A percentile compares a stretch with the other conserved stretches of the same genome.
These are phyloP conservation scores for Alternaria sp. DNA, from an alignment of 2,329 filamentous ascomycete genomes.

Conservation along the genomic window DNA sequence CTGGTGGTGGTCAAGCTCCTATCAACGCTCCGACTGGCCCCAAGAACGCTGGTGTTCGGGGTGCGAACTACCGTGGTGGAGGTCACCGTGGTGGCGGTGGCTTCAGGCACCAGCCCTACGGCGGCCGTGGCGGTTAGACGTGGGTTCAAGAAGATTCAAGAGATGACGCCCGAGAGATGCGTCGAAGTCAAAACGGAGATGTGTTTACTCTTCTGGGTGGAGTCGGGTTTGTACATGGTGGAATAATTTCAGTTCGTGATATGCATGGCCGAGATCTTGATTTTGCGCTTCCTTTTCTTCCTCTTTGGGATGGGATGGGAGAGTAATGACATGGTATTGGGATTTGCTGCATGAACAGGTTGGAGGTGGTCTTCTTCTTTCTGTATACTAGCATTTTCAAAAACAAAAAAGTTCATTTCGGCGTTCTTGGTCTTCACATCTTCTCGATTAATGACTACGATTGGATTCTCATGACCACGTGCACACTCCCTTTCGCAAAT, in stretches of 20 bases:
- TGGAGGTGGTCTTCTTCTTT: neutral
- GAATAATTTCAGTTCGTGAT: neutral
- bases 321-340: neutral
- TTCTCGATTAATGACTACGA: neutral
- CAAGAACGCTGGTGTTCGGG: constrained; percentile 90
- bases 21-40: constrained; percentile 91
- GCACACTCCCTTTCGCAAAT: neutral
- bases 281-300: neutral
- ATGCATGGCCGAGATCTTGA: neutral
- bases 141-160: neutral
- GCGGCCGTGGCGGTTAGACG: constrained; percentile 26
- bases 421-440: neutral
- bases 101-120: constrained; percentile 44
- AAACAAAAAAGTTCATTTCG: constrained; percentile 1
- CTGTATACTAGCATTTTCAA: neutral
- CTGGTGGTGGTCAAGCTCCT: constrained; percentile 58
- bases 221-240: neutral
- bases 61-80: constrained; percentile 91
- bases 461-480: too few relatives aligned
- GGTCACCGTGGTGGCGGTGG: constrained; percentile 54
- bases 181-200: neutral
- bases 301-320: neutral
- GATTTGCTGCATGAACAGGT: neutral
- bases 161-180: neutral
- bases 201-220: neutral